Conservation (phyloP, 2,329 filamentous ascomycete genomes). For the Nigrograna mackinnonii region DNA sequence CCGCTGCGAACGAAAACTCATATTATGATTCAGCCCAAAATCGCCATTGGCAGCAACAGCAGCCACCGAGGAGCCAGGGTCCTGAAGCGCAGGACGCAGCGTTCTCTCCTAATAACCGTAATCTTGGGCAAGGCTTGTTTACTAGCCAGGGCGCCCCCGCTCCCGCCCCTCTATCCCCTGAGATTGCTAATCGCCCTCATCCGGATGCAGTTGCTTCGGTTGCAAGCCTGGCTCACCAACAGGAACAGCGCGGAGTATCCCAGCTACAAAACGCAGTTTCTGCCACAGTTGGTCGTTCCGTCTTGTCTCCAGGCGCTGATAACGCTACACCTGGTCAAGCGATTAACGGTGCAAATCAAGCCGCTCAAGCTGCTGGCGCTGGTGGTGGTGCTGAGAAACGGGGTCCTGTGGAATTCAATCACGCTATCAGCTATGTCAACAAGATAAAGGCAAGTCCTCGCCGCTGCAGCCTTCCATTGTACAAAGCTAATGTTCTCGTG, state of each 20-base stretch:
- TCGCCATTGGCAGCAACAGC: constrained; percentile 44
- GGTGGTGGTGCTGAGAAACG: constrained; percentile 70
- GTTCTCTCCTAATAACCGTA: constrained; percentile 50
- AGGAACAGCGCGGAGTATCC: constrained; percentile 68
- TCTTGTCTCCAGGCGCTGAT: constrained; percentile 55
- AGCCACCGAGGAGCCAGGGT: constrained; percentile 20
- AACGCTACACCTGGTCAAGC: constrained; percentile 57
- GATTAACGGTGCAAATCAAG: constrained; percentile 64
- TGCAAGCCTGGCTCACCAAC: constrained; percentile 58
- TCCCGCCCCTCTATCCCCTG: constrained; percentile 41
- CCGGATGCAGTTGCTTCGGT: constrained; percentile 42
- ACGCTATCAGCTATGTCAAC: constrained; percentile 98
- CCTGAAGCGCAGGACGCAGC: constrained; percentile 40
- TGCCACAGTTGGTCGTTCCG: constrained; percentile 56
- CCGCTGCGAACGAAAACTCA: constrained; percentile 45
- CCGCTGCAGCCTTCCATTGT: neutral
- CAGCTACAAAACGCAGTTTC: constrained; percentile 69
- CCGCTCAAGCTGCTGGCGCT: constrained; percentile 58
- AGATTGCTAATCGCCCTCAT: constrained; percentile 39
- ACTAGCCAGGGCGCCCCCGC: constrained; percentile 37
- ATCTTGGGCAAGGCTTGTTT: constrained; percentile 44
- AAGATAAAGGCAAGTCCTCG: constrained; percentile 84
- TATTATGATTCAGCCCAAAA: constrained; percentile 40
- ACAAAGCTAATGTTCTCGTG: neutral
- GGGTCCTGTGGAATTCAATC: constrained; percentile 97